Conservation (phyloP, 2,329 filamentous ascomycete species). For the Hymenoscyphus fraxineus region DNA sequence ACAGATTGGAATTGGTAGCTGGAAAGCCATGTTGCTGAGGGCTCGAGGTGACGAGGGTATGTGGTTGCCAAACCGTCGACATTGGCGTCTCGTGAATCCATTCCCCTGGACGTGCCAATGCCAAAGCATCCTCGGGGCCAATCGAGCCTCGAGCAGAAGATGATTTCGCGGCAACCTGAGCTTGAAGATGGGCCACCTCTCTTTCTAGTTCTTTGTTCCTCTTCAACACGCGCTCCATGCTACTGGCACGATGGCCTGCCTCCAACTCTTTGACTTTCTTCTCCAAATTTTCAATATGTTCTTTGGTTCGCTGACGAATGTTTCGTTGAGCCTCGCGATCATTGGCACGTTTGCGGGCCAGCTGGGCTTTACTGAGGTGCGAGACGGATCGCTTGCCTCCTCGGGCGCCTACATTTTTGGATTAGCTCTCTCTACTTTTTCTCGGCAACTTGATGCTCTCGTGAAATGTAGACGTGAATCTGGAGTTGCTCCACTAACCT, state of each 20-base stretch:
- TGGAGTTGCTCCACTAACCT: conserved; percentile 8
- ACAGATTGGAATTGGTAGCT: conserved; percentile 9
- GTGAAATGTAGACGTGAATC: not conserved
- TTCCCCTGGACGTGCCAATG: conserved; percentile 27
- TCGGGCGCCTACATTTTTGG: conserved; percentile 23
- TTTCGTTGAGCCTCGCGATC: conserved; percentile 87
- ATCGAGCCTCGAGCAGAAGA: conserved; percentile 13
- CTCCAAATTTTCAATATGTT: conserved; percentile 58
- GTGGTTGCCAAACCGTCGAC: conserved; percentile 15
- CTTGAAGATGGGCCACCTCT: conserved; percentile 29
- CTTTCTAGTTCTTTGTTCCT: conserved; percentile 32
- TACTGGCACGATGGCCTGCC: conserved; percentile 24
- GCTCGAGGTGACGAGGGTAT: conserved; percentile 16
- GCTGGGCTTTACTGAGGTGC: conserved; percentile 80
- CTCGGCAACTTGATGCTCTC: not conserved
- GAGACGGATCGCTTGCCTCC: conserved; percentile 72
- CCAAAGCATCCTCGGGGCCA: conserved; percentile 24
- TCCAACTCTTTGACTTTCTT: conserved; percentile 33
- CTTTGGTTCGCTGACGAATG: conserved; percentile 80
- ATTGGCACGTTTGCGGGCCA: conserved; percentile 85
- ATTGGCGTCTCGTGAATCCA: conserved; percentile 23
- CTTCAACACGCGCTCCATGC: conserved; percentile 43
- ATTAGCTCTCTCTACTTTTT: conserved; percentile 7
- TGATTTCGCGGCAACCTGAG: conserved; percentile 22
- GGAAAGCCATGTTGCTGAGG: conserved; percentile 15